Percentiles rank a stretch among this genome's conserved stretches.
These are phyloP conservation scores for Pneumocystis wakefieldiae DNA, from an alignment of 1,139 yeast species.

Conservation along the genomic window DNA sequence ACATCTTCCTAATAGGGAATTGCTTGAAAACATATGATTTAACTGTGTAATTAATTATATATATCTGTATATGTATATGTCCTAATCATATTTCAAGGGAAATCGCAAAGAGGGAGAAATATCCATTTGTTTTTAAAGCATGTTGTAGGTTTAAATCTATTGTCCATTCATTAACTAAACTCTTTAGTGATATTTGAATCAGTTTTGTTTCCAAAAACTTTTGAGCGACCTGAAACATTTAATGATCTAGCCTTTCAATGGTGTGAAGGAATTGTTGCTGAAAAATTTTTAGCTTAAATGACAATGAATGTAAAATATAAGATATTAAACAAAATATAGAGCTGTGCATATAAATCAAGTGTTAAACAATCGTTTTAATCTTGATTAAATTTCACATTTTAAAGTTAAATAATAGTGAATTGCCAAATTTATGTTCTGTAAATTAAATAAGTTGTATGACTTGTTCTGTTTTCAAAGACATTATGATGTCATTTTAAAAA, in stretches of 20 bases:
- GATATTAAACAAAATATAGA: background rate
- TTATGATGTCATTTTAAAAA: slow-evolving; percentile 19
- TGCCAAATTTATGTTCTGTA: background rate
- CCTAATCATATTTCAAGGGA: background rate
- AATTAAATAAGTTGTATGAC: background rate
- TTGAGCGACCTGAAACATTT: background rate
- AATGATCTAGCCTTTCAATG: background rate
- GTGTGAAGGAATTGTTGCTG: background rate
- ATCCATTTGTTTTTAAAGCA: background rate
- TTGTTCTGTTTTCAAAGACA: background rate
- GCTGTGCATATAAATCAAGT: background rate
- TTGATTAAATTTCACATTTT: background rate
- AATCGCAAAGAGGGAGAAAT: background rate
- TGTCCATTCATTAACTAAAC: background rate
- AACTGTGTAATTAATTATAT: background rate
- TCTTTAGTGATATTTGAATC: background rate
- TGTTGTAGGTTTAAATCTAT: background rate
- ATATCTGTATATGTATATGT: background rate
- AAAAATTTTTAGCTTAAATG: background rate
- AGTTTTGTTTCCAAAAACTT: background rate
- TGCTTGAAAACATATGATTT: background rate
- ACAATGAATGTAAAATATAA: background rate
- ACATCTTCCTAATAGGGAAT: background rate
- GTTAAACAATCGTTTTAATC: background rate
- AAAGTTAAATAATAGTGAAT: background rate